Base-by-base conservation (phyloP, 1,284 basidiomycete species). In the Pascua guehoae region DNA sequence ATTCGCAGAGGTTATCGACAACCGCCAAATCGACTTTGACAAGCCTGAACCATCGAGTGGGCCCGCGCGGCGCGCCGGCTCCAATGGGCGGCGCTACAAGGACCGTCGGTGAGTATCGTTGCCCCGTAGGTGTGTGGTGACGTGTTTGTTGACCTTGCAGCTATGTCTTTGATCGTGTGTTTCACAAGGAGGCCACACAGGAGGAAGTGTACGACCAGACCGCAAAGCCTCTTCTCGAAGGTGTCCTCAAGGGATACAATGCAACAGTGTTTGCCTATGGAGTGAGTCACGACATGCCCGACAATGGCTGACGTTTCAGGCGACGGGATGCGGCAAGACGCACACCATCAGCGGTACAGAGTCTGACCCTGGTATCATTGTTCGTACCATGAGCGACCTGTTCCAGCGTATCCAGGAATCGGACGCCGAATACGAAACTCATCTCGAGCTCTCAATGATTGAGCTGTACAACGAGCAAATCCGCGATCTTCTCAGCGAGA, bases 391-490 rank as follows among this genome's bases (percentile, higher is more conserved):
- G 93, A 85, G 89, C 45, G 91, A 96, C 75, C 84, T 98, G 57
- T 98, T 96, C 73, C 86, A 87, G 65, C 84, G 86, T 48, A 94
- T 97, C 62, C 86, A 89, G 53, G 89, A 93, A 67, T 83, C 87
- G 57, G 84, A 81, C 68, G 88, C 88, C 53, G 87, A 94, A 40
- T 86, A 86, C 81, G 86, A 86, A 53, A 86, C 88, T 42, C 88
- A 92, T 66, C 88, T 98, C 49, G 82, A 86, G 66, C 88, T 97
- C 55, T 93, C 91, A 4, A 96, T 96, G 78, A 85, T 97, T 57
- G 94, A 98, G 76, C 95, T 98, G 53, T 97, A 97, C 81, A 97
- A 97, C 73, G 94, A 98, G 76, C 90, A 91, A 71, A 97, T 97
- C 64, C 88, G 91, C n/a, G 94, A 98, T 75, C 85, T 98, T 16